A percentile compares a stretch with the other conserved stretches of the same genome.
Evolutionary conservation across 768 basidiomycete species (phyloP).

Genomic region (Lactarius pseudohatsudake): DNA sequence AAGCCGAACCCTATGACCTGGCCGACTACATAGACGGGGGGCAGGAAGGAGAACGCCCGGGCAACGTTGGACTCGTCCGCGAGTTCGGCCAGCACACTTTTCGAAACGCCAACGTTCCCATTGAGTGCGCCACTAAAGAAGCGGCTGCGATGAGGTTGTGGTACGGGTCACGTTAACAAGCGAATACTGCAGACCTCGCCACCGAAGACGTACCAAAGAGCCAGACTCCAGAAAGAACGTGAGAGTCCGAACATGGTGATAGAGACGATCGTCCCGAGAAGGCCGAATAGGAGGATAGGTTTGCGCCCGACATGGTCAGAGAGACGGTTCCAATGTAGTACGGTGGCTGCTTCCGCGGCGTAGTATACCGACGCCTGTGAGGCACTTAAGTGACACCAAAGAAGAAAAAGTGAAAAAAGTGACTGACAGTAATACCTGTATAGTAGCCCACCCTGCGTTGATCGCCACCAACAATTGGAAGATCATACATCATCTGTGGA

Average conservation of each 20-base stretch:
- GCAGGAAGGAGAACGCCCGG: slow-evolving; percentile 39
- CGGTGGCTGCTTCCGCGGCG: slow-evolving; percentile 44
- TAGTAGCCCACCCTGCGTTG: slow-evolving; percentile 48
- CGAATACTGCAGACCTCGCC: not conserved
- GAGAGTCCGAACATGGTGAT: slow-evolving; percentile 40
- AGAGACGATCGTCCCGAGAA: slow-evolving; percentile 36
- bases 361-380: slow-evolving; percentile 47
- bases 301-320: slow-evolving; percentile 50
- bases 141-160: not conserved
- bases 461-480: slow-evolving; percentile 45
- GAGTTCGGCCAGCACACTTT: slow-evolving; percentile 64
- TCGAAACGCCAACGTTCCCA: slow-evolving; percentile 52
- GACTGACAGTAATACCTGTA: slow-evolving; percentile 47
- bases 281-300: slow-evolving; percentile 42
- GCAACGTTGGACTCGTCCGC: slow-evolving; percentile 60
- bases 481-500: slow-evolving; percentile 42
- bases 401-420: not conserved
- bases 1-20: slow-evolving; percentile 1
- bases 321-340: slow-evolving; percentile 46
- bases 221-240: slow-evolving; percentile 36
- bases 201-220: slow-evolving; percentile 26
- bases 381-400: not conserved
- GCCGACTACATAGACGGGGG: slow-evolving; percentile 28
- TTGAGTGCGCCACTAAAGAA: not conserved
- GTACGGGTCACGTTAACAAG: not conserved